A percentile compares a stretch with the other conserved stretches of the same genome.
These are phyloP conservation scores for Ustilago cynodontis DNA, from an alignment of 1,284 basidiomycete genomes.

Conservation along the genomic window DNA sequence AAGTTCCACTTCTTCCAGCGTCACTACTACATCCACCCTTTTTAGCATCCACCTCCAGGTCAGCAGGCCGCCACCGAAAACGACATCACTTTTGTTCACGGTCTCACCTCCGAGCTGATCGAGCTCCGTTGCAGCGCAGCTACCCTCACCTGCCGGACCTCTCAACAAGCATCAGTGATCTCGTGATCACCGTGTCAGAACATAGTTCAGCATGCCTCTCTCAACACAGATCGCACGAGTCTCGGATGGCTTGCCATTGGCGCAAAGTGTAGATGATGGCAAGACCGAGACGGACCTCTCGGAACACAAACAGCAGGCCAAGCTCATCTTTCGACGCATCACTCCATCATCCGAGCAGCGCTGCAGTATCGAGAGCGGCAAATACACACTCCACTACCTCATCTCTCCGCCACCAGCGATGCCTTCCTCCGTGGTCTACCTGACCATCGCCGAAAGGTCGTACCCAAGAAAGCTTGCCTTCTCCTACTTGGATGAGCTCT, in stretches of 20 bases:
- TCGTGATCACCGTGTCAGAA: too few relatives aligned
- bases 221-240: slow-evolving; percentile 68
- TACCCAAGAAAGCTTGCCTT: slow-evolving; percentile 98
- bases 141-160: too few relatives aligned
- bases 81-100: background rate
- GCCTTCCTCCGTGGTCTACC: slow-evolving; percentile 80
- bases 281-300: slow-evolving; percentile 92
- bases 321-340: slow-evolving; percentile 93
- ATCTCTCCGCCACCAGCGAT: slow-evolving; percentile 74
- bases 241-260: slow-evolving; percentile 63
- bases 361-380: slow-evolving; percentile 96
- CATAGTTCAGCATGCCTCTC: slow-evolving; percentile 56
- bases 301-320: slow-evolving; percentile 98
- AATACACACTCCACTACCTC: slow-evolving; percentile 94
- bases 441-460: slow-evolving; percentile 94
- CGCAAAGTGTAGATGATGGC: slow-evolving; percentile 68
- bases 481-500: slow-evolving; percentile 95
- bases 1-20: background rate
- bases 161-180: too few relatives aligned
- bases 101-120: too few relatives aligned
- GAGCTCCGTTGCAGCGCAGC: too few relatives aligned
- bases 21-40: background rate
- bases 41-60: background rate
- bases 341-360: slow-evolving; percentile 88
- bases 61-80: too few relatives aligned